These are phyloP conservation scores for Miscanthus lutarioriparius DNA, from an alignment of 176 grass and related monocot genomes.

Conservation along the genomic window DNA sequence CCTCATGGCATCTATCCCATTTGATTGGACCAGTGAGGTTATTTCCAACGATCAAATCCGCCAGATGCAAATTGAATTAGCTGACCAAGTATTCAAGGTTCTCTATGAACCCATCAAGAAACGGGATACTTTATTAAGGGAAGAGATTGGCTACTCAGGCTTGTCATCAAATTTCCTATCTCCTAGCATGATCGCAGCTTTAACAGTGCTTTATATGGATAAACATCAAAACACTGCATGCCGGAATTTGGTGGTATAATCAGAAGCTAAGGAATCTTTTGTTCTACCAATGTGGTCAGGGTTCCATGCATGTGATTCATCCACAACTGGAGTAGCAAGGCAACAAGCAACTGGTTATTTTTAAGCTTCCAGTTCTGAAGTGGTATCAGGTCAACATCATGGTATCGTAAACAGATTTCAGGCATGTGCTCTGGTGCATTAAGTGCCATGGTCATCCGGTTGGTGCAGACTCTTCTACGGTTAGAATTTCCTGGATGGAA, in stretches of 20 bases:
- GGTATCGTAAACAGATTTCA: conserved; percentile 11
- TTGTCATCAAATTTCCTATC: conserved; percentile 37
- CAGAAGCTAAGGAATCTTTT: not conserved
- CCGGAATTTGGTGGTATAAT: conserved; percentile 16
- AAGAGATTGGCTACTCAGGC: conserved; percentile 15
- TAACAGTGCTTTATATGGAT: conserved; percentile 51
- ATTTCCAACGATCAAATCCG: conserved; percentile 37
- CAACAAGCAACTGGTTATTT: conserved; percentile 13
- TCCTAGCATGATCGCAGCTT: conserved; percentile 66
- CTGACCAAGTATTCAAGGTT: conserved; percentile 42
- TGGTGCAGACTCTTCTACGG: conserved; percentile 6
- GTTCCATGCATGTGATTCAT: not conserved
- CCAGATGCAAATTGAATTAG: conserved; percentile 50
- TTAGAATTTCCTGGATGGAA: conserved; percentile 6
- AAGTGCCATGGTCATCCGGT: not conserved
- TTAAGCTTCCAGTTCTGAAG: conserved; percentile 1
- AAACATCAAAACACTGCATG: not conserved
- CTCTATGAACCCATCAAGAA: conserved; percentile 50
- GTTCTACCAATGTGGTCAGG: not conserved
- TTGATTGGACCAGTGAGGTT: conserved; percentile 40
- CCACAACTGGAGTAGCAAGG: conserved; percentile 25
- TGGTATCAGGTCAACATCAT: conserved; percentile 2
- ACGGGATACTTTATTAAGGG: conserved; percentile 1
- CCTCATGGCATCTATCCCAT: conserved; percentile 23
- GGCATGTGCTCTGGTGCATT: conserved; percentile 9